Evolutionary conservation across 1,284 basidiomycete species (phyloP).

Genomic region (Pseudozyma tsukubaensis): DNA sequence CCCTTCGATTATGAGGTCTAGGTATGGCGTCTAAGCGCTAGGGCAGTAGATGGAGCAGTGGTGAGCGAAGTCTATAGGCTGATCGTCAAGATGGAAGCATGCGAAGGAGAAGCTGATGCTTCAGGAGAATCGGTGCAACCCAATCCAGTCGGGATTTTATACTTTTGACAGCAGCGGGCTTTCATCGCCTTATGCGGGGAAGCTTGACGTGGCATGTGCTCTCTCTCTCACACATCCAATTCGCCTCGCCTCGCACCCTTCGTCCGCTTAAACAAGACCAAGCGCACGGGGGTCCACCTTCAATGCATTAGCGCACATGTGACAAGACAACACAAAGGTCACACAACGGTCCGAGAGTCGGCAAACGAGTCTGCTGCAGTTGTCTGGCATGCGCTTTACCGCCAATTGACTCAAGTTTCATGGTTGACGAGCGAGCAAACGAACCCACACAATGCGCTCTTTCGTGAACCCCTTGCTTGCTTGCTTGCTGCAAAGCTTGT

Average conservation of each 20-base stretch:
- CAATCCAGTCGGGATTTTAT: not conserved
- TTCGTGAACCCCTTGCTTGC: not conserved
- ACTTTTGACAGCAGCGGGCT: too few species aligned
- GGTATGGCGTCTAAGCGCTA: not conserved
- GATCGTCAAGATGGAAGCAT: not conserved
- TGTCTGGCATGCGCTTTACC: too few species aligned
- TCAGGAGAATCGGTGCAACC: not conserved
- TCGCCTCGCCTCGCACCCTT: not conserved
- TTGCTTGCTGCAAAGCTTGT: not conserved
- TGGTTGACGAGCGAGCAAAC: too few species aligned
- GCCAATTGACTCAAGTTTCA: too few species aligned
- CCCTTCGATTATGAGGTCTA: too few species aligned
- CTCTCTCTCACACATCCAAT: not conserved
- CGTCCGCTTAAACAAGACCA: not conserved
- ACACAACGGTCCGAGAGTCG: not conserved
- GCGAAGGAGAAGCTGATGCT: not conserved
- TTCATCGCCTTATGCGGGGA: not conserved
- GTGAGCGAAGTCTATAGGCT: not conserved
- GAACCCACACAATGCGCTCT: too few species aligned
- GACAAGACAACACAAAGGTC: not conserved
- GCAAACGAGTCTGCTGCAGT: too few species aligned
- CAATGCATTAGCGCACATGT: not conserved
- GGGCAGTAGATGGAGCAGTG: not conserved
- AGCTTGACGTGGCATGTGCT: conserved; percentile 8
- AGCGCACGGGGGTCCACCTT: not conserved